Base-by-base conservation (phyloP, 768 basidiomycete genomes). In the Boletus vermiculosoides region DNA sequence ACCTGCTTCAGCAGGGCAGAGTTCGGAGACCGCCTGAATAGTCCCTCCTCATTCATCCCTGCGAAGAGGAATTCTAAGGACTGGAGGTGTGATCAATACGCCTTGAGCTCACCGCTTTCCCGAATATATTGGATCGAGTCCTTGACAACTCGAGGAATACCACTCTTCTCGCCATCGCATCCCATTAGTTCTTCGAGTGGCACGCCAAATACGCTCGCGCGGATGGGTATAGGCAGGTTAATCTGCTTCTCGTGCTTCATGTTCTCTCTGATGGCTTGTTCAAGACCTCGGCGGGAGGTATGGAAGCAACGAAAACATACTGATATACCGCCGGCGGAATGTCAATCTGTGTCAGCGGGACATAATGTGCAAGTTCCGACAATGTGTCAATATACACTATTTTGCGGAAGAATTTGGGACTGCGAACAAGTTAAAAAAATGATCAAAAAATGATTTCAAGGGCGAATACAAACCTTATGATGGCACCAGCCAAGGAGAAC, bases 361-460 rank as follows among this genome's bases (percentile, higher is more conserved):
- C 83, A 66, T 87, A 77, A 51, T 76, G 76, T 8, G 92, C 91
- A 44, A 94, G 80, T 34, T 87, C 86, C 23, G 90, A 91, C 15
- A 94, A 78, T 0, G 91, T 92, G 54, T 81, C 74, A 54, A 89
- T 79, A 68, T 94, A 93, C 28, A 78, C 73, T 62, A 94, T 77
- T 75, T 94, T 94, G 64, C 86, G 85, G 71, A 91, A 93, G 76
- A 94, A 94, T 71, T 94, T 94, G 15, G 92, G 92, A 63, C 90
- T 91, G 52, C 22, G n/a, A 45, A 55, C 44, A 36, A n/a, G 41
- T 52, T 41, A 48, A 47, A 36, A 45, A 18, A 18, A 18, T 15
- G 18, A 25, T 18, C n/a, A 4, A 42, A 30, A 13, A 31, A 45
- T 23, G 15, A 11, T 20, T 33, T 13, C 45, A 25, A 42, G 13